Base-by-base conservation (phyloP, 2,329 filamentous ascomycete genomes). In the Colletotrichum horii region DNA sequence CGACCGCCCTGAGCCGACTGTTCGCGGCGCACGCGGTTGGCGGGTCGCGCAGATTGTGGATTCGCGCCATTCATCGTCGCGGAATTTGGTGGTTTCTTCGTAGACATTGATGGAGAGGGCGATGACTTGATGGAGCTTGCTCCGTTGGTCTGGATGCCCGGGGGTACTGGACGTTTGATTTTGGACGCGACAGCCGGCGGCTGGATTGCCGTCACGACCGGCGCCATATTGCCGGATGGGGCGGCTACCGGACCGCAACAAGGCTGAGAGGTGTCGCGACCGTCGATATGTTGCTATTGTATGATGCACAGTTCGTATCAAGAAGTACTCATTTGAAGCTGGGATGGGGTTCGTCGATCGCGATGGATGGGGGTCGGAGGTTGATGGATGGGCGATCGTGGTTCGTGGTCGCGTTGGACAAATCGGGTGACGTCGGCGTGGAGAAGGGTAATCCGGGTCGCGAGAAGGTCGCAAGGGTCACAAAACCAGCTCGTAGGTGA, bases 81-180 rank as follows among this genome's bases (percentile, higher is more conserved):
- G 4, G 87, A 83, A 30, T 85, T 85, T 3, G 88, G 86, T 11
- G 89, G 85, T 77, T 90, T 89, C 81, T 91, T 92, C 12, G 88
- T 84, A 12, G 92, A 85, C 79, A 92, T 84, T 78, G 87, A 90
- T 7, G 90, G 89, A 6, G 90, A 91, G 2, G 92, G 89, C 3
- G 92, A 93, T 6, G 91, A 90, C 75, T 90, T 89, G 2, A 90
- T 89, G 28, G 91, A 84, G 78, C 87, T 86, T 75, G 87, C 85
- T 38, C 92, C 92, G 83, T 94, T 94, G 76, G 91, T 90, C 82
- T 94, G 93, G 73, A 94, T 91, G 60, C 91, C 90, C 62, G 93
- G 89, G 48, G 92, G 92, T 68, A 90, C 87, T 76, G 92, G 92
- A 43, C 93, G 92, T 85, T 95, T 95, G 78, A 91, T 89, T 85